These are phyloP conservation scores for Phytopythium ostracodes DNA, from an alignment of 352 stramenopile species.

Conservation along the genomic window DNA sequence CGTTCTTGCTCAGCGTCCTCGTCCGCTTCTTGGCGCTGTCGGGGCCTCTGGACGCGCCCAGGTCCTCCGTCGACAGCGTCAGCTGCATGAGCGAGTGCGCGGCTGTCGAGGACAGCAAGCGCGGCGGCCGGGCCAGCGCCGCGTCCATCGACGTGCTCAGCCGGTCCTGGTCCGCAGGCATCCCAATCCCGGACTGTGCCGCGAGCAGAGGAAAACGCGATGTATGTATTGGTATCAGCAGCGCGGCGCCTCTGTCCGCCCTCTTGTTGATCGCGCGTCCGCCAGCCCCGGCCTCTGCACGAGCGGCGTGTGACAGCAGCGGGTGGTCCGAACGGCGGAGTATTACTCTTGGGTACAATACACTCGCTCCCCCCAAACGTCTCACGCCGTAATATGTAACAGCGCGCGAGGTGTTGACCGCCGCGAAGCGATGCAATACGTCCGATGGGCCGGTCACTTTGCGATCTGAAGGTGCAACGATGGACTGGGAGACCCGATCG, in stretches of 20 bases:
- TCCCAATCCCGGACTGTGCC: background rate
- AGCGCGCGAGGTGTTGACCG: too few species aligned
- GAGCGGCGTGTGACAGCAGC: background rate
- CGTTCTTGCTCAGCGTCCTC: constrained; percentile 2
- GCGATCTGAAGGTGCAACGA: too few species aligned
- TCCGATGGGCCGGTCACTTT: too few species aligned
- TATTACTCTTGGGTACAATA: too few species aligned
- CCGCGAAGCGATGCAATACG: too few species aligned
- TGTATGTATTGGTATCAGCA: background rate
- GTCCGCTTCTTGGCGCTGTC: background rate
- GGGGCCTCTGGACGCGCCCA: constrained; percentile 10
- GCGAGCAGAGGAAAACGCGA: background rate
- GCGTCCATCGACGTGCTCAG: background rate
- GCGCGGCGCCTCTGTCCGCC: background rate
- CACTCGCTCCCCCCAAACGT: too few species aligned
- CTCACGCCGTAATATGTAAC: too few species aligned
- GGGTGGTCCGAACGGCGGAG: too few species aligned
- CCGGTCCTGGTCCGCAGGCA: background rate
- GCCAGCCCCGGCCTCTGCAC: constrained; percentile 1
- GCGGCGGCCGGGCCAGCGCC: too few species aligned
- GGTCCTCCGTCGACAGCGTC: constrained; percentile 10
- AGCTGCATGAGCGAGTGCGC: constrained; percentile 10
- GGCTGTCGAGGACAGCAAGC: background rate
- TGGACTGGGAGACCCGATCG: too few species aligned
- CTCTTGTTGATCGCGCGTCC: background rate